Evolutionary conservation across 148 eudicot genomes (phyloP), one percentile per base, ranked within the genome.

Genomic region (Oxyria digyna): DNA sequence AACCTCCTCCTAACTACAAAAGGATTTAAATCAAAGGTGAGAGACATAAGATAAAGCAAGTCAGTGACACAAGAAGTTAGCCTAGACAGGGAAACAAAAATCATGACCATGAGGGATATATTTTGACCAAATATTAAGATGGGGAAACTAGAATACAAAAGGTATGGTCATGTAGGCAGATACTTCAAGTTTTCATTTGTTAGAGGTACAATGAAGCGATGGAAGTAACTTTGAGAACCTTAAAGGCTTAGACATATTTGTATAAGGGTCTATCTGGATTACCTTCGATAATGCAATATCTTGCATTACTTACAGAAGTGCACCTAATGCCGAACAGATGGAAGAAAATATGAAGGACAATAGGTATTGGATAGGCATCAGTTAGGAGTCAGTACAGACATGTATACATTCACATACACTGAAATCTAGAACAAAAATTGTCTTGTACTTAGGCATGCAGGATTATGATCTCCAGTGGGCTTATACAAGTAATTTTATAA

Each of bases 1-100:
- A 95, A 75, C 99, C 99, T 23, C 97, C 99, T 26, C 99, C 99
- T 33, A 95, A 85, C 97, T 95, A 84, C 76, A 70, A 70, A 68
- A 66, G 31, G 32, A 11, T 0, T 42, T 12, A 4, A 14, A 15
- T 29, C 18, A 27, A 29, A 59, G 37, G 65, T 59, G 8, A 59
- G 35, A 59, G 38, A 31, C 37, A 6, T 59, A 59, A 52, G 38
- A 59, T 6, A 27, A 29, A 18, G 7, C 38, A 59, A 29, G 18
- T 24, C 35, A 15, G 15, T 46, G 23, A 59, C 20, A 31, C 38
- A 59, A 27, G 18, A 27, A 13, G 5, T 27, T 59, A 59, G 3
- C 38, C 65, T 59, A 13, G 5, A 57, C 35, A 57, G 6, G n/a
- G 37, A 57, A 57, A 15, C 27, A 59, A 13, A 14, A 15, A 13